Evolutionary conservation across 2,329 filamentous ascomycete genomes (phyloP), one percentile per base, ranked within the genome.

Genomic region (Rhytidhysteron rufulum): DNA sequence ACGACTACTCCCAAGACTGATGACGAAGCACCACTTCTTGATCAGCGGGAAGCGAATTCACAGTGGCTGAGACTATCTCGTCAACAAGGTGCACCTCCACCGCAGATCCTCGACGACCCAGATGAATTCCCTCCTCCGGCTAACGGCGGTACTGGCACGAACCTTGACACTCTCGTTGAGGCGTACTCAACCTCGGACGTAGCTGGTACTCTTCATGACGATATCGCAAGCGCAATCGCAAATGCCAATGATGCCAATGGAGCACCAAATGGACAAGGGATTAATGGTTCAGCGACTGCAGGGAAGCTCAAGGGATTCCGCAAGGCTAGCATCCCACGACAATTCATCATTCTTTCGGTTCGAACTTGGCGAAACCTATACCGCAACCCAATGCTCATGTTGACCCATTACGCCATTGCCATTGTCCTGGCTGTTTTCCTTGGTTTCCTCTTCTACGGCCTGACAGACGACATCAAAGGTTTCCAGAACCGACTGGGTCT

Each of bases 301-400:
- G 79, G 88, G 51, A 70, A 67, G 45, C 81, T 91, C 46, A 86
- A 82, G 58, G 86, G 88, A 15, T 96, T 94, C 65, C 79, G 82
- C 42, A 87, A 93, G 43, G 77, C 96, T 42, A 83, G 91, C 34
- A 83, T 90, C 50, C 56, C 78, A 7, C 77, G 84, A 31, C 93
- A 98, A 65, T 97, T 98, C 66, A 60, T 83, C 40, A 96, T 98
- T 53, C 74, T 98, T 10, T 95, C 91, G 0, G 78, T 83, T 55
- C 82, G 93, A 33, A 98, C 93, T 0, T 98, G 91, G 91, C 89
- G 86, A 60, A 98, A 98, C 60, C 76, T 98, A 5, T 97, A 98
- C 71, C 83, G 93, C 42, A 96, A 98, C 63, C 93, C 93, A 1
- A 90, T 97, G 79, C 73, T 98, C 44, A 98, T 98, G 93, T 78